Evolutionary conservation across 805 yeast species (phyloP), one percentile per base, ranked within the genome.

Genomic region (Komagataella pseudopastoris): DNA sequence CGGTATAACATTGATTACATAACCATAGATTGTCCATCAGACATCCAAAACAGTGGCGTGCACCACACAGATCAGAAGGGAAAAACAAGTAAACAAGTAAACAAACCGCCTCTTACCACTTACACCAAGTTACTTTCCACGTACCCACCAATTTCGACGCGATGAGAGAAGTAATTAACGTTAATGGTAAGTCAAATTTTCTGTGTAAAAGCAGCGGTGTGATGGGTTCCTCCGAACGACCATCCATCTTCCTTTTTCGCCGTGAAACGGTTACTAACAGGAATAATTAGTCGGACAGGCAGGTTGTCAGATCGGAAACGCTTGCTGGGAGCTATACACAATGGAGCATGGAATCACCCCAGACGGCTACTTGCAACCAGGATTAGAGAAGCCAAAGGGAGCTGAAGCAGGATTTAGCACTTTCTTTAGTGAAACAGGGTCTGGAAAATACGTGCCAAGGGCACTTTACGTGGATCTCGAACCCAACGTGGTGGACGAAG

Each of bases 251-350:
- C 14, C 8, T 2, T 6, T 30, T 30, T 30, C 6, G 14, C 39
- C 39, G 39, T 30, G 39, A 30, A 30, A 30, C 14, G 14, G 14
- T 30, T 30, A 30, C 39, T 30, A 30, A 30, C 39, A 14, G 36
- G 3, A 30, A 30, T 30, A 30, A 10, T 30, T 5, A 30, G 79
- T 74, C 55, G 79, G 79, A 58, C 79, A 74, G 72, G 96, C 96
- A 60, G 96, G 96, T 73, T 86, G 95, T 72, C 96, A 88, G 74
- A 88, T 88, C 63, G 96, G 96, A 70, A 88, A 88, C 71, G 85
- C 96, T 53, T 88, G 96, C 70, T 88, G 96, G 96, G 96, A 88
- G 67, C 75, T 88, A 56, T 88, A 88, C 72, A 86, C 95, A 55
- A 81, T 86, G 58, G 96, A 88, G 68, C 96, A 88, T 67, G 96